Conservation (phyloP, 1,139 yeast species). For the Diutina sp. region DNA sequence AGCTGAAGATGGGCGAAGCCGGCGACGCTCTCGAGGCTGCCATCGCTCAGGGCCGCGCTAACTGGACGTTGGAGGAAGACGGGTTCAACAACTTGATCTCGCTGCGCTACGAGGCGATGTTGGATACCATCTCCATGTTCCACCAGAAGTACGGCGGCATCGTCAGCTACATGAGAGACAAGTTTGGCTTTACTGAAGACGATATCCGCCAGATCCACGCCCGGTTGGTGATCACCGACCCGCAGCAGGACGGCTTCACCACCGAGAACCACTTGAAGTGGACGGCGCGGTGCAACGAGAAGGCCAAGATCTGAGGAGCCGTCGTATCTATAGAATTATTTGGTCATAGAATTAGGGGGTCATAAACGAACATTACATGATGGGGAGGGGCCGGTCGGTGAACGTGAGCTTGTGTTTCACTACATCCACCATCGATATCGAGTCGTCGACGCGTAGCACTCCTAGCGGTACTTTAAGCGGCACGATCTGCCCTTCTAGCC, state of each 20-base stretch:
- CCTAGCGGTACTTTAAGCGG: slow-evolving; percentile 51
- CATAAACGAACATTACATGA: slow-evolving; percentile 30
- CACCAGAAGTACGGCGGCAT: slow-evolving; percentile 44
- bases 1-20: slow-evolving; percentile 13
- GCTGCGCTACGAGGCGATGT: slow-evolving; percentile 63
- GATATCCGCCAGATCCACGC: slow-evolving; percentile 40
- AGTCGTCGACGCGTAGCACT: slow-evolving; percentile 26
- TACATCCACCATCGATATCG: slow-evolving; percentile 43
- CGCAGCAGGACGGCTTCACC: background rate
- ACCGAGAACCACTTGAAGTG: background rate
- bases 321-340: background rate
- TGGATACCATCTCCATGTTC: slow-evolving; percentile 41
- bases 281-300: background rate
- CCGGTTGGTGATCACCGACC: background rate
- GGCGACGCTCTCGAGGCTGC: slow-evolving; percentile 15
- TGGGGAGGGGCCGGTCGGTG: slow-evolving; percentile 58
- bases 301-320: background rate
- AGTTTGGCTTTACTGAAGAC: slow-evolving; percentile 31
- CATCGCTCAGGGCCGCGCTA: slow-evolving; percentile 21
- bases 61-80: slow-evolving; percentile 30
- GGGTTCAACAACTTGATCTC: slow-evolving; percentile 50
- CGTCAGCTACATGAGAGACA: slow-evolving; percentile 31
- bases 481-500: slow-evolving; percentile 46
- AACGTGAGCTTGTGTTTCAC: slow-evolving; percentile 45
- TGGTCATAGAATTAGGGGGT: too few relatives aligned